Evolutionary conservation across 768 basidiomycete species (phyloP).

Genomic region (Lyophyllum decastes): DNA sequence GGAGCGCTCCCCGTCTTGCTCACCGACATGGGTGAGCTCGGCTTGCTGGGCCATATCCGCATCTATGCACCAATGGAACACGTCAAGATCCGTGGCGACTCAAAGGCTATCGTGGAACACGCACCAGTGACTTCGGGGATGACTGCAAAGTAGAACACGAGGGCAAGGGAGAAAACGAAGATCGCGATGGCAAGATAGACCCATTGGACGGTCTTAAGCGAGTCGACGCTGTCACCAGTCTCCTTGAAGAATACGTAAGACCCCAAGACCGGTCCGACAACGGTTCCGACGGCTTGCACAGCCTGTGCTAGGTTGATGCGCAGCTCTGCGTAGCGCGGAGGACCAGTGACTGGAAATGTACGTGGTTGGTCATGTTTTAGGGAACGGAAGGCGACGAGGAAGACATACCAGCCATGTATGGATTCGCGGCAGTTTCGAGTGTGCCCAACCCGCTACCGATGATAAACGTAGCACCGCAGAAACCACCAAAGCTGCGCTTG

Average conservation of each 20-base stretch:
- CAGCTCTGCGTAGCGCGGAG: conserved; percentile 32
- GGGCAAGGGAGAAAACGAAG: conserved; percentile 32
- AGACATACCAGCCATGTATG: conserved; percentile 32
- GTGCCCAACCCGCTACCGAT: conserved; percentile 35
- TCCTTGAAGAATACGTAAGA: conserved; percentile 35
- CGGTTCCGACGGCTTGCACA: conserved; percentile 32
- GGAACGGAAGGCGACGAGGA: not conserved
- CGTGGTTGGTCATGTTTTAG: not conserved
- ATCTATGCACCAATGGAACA: conserved; percentile 15
- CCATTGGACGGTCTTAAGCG: conserved; percentile 35
- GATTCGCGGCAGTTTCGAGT: conserved; percentile 34
- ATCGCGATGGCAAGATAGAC: conserved; percentile 34
- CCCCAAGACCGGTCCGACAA: conserved; percentile 33
- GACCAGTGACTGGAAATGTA: conserved; percentile 27
- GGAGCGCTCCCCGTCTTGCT: conserved; percentile 24
- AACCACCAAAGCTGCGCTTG: conserved; percentile 34
- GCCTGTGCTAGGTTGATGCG: conserved; percentile 36
- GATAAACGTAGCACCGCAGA: conserved; percentile 36
- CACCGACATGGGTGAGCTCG: conserved; percentile 30
- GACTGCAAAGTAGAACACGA: conserved; percentile 32
- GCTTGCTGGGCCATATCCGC: conserved; percentile 36
- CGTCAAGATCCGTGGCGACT: not conserved
- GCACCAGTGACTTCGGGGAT: conserved; percentile 36
- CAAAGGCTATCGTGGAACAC: not conserved
- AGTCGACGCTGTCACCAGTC: conserved; percentile 29